Conservation (phyloP, 1,139 yeast species). For the Suhomyces terraborum region DNA sequence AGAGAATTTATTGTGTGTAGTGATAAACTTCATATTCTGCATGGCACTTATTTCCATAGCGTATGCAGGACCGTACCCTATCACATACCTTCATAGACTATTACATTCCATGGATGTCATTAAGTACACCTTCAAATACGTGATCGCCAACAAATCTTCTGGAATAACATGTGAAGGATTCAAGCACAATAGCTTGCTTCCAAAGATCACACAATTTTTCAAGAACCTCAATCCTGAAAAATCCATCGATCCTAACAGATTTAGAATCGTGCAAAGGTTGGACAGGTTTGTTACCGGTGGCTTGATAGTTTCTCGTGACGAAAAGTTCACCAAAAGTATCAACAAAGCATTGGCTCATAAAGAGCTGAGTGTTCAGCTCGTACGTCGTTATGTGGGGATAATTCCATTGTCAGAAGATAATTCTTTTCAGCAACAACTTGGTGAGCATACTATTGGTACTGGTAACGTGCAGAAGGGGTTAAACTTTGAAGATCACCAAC, state of each 20-base stretch:
- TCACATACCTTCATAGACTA: no score
- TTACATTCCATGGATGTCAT: conserved; percentile 12
- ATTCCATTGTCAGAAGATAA: conserved; percentile 13
- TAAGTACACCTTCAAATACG: conserved; percentile 22
- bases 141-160: conserved; percentile 27
- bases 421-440: conserved; percentile 6
- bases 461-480: neutral
- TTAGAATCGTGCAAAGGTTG: conserved; percentile 25
- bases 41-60: no score
- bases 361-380: conserved; percentile 10
- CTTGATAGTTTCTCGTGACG: conserved; percentile 24
- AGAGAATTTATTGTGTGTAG: no score
- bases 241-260: conserved; percentile 17
- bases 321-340: conserved; percentile 20
- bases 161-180: conserved; percentile 24
- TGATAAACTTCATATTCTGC: no score
- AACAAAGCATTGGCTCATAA: conserved; percentile 15
- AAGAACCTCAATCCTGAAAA: conserved; percentile 16
- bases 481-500: neutral
- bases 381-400: conserved; percentile 27
- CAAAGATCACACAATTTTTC: conserved; percentile 19
- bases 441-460: neutral
- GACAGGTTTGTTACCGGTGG: conserved; percentile 32
- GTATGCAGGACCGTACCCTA: neutral
- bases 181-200: conserved; percentile 16